phyloP scores from a whole-genome alignment of 257 asterid genomes.

The Solanum bulbocastanum region DNA sequence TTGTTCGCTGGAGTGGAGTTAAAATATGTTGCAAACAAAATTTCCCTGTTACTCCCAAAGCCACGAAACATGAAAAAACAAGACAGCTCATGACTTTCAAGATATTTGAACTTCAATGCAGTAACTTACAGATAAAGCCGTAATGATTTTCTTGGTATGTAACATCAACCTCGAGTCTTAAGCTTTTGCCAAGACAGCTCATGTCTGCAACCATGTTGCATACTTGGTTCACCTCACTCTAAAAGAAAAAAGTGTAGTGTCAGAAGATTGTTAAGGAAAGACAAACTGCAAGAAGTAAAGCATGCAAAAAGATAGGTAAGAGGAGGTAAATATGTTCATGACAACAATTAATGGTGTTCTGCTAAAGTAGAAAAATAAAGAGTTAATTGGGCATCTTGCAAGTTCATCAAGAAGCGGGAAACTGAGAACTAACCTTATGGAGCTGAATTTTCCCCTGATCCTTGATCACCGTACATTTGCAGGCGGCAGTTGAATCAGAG shows the following conservation, averaged over 20 bases:
- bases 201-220: slow-evolving; percentile 38
- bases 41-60: neutral
- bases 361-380: neutral
- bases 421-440: slow-evolving; percentile 28
- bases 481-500: slow-evolving; percentile 29
- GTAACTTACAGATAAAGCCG: slow-evolving; percentile 23
- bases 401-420: neutral
- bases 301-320: neutral
- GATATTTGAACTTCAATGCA: neutral
- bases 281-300: neutral
- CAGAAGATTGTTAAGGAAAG: neutral
- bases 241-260: neutral
- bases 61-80: neutral
- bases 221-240: slow-evolving; percentile 35
- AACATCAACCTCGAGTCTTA: slow-evolving; percentile 42
- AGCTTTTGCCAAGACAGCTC: slow-evolving; percentile 32
- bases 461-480: slow-evolving; percentile 26
- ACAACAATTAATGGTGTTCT: neutral
- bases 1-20: neutral
- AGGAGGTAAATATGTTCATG: neutral
- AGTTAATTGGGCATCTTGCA: neutral
- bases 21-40: neutral
- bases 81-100: neutral
- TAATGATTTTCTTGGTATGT: slow-evolving; percentile 19
- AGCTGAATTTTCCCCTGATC: slow-evolving; percentile 22